Percentiles rank a stretch among this genome's conserved stretches.
Evolutionary conservation across 768 basidiomycete species (phyloP).

Genomic region (Leucosporidium yakuticum): DNA sequence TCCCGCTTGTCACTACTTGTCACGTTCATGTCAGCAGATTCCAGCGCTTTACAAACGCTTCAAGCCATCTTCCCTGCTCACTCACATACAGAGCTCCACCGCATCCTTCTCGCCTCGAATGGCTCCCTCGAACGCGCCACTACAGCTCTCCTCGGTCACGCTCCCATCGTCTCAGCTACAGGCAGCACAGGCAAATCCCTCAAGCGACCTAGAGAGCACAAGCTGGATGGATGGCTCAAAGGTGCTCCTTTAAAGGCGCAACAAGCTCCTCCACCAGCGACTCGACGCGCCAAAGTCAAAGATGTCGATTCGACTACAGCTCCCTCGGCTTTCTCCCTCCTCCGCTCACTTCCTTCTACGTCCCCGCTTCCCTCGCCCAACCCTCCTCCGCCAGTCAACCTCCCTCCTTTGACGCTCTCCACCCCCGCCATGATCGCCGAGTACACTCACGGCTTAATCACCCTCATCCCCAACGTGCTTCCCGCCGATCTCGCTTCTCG

Average conservation of each 20-base stretch:
- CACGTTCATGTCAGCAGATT: no score
- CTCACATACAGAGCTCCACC: no score
- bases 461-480: slow-evolving; percentile 30
- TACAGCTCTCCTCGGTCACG: not conserved
- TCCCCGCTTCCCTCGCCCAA: not conserved
- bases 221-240: not conserved
- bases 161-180: no score
- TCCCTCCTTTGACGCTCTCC: slow-evolving; percentile 28
- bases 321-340: not conserved
- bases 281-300: not conserved
- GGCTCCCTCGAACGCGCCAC: not conserved
- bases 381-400: not conserved
- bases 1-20: no score
- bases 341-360: not conserved
- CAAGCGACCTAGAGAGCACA: not conserved
- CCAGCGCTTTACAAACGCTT: no score
- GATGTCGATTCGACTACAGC: not conserved
- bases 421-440: slow-evolving; percentile 24
- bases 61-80: no score
- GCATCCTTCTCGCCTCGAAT: no score
- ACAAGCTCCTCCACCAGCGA: not conserved
- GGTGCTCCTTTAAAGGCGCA: not conserved
- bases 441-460: slow-evolving; percentile 33
- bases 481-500: slow-evolving; percentile 27
- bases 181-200: not conserved